Evolutionary conservation across 139 green algal genomes (phyloP).

Genomic region (Zygnema circumcarinatum): DNA sequence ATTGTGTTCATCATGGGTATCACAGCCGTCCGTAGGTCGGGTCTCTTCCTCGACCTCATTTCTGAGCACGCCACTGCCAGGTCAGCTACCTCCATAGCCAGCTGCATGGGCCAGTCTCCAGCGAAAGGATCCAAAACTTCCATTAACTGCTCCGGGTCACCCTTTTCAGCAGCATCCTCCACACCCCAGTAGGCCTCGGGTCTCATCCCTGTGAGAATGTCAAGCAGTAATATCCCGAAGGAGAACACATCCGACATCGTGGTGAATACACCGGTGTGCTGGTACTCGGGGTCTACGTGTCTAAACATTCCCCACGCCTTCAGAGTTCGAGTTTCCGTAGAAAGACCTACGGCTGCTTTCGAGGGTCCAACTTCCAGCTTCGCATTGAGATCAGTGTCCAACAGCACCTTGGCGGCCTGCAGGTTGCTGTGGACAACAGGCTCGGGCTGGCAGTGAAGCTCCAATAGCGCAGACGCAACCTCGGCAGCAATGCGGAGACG

Average conservation of each 20-base stretch:
- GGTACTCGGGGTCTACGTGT: constrained; percentile 50
- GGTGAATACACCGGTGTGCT: constrained; percentile 25
- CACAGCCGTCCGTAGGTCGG: constrained; percentile 12
- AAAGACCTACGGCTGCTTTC: background rate
- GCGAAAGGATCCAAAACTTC: constrained; percentile 9
- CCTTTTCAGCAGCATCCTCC: background rate
- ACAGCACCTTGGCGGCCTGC: constrained; percentile 92
- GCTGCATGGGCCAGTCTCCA: constrained; percentile 24
- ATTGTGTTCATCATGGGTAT: constrained; percentile 14
- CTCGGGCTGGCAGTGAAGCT: background rate
- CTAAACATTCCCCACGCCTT: constrained; percentile 16
- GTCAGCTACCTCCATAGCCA: constrained; percentile 25
- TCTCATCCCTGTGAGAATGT: constrained; percentile 20
- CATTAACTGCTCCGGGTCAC: background rate
- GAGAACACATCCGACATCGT: constrained; percentile 25
- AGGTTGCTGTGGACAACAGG: constrained; percentile 85
- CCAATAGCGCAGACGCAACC: constrained; percentile 21
- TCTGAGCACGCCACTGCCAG: constrained; percentile 19
- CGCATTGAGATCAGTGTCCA: constrained; percentile 81
- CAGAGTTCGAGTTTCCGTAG: background rate
- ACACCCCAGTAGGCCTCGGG: background rate
- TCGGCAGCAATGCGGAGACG: constrained; percentile 67
- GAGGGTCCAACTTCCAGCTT: too few relatives aligned
- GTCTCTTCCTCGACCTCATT: constrained; percentile 15
- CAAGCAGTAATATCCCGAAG: constrained; percentile 29